Evolutionary conservation across 257 asterid species (phyloP).

Genomic region (Scutellaria galericulata): DNA sequence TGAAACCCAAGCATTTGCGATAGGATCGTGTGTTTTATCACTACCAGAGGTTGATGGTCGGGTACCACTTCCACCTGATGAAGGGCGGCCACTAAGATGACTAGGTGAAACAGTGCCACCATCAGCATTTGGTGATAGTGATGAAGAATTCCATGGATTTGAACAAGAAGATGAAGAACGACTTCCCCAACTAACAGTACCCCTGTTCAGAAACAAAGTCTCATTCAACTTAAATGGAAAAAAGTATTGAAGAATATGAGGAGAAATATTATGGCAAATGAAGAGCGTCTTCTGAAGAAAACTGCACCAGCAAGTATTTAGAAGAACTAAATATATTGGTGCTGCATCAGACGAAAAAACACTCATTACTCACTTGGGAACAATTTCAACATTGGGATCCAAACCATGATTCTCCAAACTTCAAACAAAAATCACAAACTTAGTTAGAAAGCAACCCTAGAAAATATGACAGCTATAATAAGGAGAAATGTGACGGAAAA

Average conservation of each 20-base stretch:
- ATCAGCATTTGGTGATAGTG: constrained; percentile 76
- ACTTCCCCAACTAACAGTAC: constrained; percentile 92
- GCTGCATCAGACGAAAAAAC: constrained; percentile 15
- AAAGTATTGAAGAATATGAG: constrained; percentile 27
- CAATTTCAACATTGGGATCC: constrained; percentile 95
- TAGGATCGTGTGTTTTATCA: constrained; percentile 71
- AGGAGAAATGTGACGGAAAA: neutral
- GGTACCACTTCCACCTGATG: constrained; percentile 95
- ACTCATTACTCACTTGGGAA: constrained; percentile 83
- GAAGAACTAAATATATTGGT: constrained; percentile 8
- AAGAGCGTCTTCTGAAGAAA: constrained; percentile 25
- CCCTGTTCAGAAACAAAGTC: constrained; percentile 55
- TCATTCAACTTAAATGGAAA: constrained; percentile 33
- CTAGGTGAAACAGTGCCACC: constrained; percentile 75
- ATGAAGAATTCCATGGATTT: constrained; percentile 82
- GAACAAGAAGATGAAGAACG: constrained; percentile 80
- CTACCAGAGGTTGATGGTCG: constrained; percentile 95
- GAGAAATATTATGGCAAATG: constrained; percentile 13
- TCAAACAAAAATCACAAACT: constrained; percentile 40
- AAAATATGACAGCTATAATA: constrained; percentile 20
- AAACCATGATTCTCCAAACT: constrained; percentile 96
- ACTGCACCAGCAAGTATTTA: constrained; percentile 25
- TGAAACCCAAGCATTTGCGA: constrained; percentile 73
- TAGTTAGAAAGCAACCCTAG: constrained; percentile 40
- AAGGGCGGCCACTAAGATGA: constrained; percentile 79